phyloP scores from a whole-genome alignment of 73 alveolate species.

The Paraurostyla sp. region DNA sequence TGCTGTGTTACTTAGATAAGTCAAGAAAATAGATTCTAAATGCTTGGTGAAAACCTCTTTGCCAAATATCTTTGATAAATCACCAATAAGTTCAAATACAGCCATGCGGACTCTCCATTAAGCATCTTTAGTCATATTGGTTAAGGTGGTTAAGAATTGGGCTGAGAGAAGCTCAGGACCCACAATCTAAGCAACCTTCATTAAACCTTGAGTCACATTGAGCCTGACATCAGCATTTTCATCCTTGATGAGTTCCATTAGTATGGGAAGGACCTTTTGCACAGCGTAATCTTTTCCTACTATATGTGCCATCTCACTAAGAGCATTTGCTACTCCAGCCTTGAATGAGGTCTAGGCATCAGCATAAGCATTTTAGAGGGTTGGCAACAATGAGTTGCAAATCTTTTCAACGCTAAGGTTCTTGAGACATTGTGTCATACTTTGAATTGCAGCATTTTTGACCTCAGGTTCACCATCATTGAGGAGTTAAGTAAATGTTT shows the following conservation, averaged over 20 bases:
- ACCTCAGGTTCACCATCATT: constrained; percentile 98
- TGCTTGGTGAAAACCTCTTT: constrained; percentile 90
- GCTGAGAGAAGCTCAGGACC: constrained; percentile 92
- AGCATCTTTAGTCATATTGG: constrained; percentile 93
- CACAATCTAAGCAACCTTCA: constrained; percentile 90
- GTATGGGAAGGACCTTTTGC: constrained; percentile 86
- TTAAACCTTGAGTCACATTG: constrained; percentile 90
- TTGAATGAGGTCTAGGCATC: constrained; percentile 77
- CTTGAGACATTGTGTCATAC: constrained; percentile 72
- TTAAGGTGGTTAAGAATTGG: constrained; percentile 79
- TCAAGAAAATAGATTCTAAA: constrained; percentile 89
- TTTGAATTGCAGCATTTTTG: constrained; percentile 93
- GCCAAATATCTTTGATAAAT: constrained; percentile 86
- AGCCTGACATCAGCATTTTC: constrained; percentile 98
- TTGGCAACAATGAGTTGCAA: constrained; percentile 67
- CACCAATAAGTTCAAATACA: constrained; percentile 89
- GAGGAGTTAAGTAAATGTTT: constrained; percentile 90
- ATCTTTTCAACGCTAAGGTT: constrained; percentile 74
- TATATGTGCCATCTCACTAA: constrained; percentile 89
- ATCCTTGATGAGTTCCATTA: constrained; percentile 93
- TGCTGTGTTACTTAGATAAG: constrained; percentile 96
- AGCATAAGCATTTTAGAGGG: constrained; percentile 69
- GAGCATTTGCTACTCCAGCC: constrained; percentile 91
- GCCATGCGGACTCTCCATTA: constrained; percentile 98
- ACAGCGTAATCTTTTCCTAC: constrained; percentile 91